Conservation (phyloP, 805 yeast species). For the Kregervanrija delftensis region DNA sequence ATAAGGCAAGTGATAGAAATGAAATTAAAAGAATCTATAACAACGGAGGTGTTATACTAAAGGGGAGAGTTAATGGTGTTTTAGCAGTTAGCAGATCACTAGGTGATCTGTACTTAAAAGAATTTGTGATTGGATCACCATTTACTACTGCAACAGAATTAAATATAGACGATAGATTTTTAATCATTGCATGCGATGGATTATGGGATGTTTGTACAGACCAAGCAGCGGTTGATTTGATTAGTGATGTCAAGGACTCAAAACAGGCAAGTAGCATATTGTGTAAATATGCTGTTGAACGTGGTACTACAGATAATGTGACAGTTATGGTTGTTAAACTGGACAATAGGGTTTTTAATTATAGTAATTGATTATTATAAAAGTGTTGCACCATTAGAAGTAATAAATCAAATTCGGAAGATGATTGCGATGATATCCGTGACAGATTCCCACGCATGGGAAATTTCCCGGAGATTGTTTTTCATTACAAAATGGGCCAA, state of each 20-base stretch:
- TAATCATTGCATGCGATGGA: slow-evolving; percentile 94
- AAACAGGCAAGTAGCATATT: slow-evolving; percentile 59
- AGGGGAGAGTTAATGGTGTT: slow-evolving; percentile 91
- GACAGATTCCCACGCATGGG: too few relatives aligned
- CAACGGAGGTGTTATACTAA: slow-evolving; percentile 82
- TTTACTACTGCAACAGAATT: slow-evolving; percentile 85
- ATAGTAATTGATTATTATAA: slow-evolving; percentile 1
- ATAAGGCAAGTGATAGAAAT: slow-evolving; percentile 76
- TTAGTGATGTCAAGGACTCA: slow-evolving; percentile 49
- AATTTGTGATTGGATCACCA: slow-evolving; percentile 82
- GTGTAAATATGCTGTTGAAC: slow-evolving; percentile 67
- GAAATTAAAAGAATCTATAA: slow-evolving; percentile 72
- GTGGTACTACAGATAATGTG: slow-evolving; percentile 82
- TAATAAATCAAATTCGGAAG: too few relatives aligned
- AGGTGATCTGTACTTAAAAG: slow-evolving; percentile 92
- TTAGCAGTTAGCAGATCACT: slow-evolving; percentile 89
- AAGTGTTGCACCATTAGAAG: background rate
- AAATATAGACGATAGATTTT: slow-evolving; percentile 57
- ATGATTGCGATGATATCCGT: too few relatives aligned
- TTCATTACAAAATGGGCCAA: too few relatives aligned
- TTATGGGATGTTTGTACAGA: slow-evolving; percentile 93
- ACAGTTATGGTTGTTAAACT: slow-evolving; percentile 84
- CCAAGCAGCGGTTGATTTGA: slow-evolving; percentile 71
- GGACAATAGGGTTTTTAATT: slow-evolving; percentile 36
- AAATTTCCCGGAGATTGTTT: too few relatives aligned